These are phyloP conservation scores for Candida ipomoeae DNA, from an alignment of 805 yeast species.

Conservation along the genomic window DNA sequence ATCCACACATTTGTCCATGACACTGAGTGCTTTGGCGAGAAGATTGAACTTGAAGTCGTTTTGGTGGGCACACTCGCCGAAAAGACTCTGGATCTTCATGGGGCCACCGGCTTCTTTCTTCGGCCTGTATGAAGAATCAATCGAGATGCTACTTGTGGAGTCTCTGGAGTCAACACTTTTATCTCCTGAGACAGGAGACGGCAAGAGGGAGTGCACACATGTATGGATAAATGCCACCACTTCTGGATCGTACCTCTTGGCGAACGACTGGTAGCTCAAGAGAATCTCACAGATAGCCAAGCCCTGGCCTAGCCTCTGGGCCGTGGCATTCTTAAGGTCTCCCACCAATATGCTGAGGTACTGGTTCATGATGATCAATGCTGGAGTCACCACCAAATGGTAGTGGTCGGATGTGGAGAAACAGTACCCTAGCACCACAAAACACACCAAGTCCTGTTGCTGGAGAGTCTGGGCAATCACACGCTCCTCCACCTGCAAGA, in stretches of 20 bases:
- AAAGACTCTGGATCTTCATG: constrained; percentile 10
- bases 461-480: constrained; percentile 27
- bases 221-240: constrained; percentile 55
- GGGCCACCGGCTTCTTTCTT: constrained; percentile 4
- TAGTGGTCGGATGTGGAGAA: constrained; percentile 95
- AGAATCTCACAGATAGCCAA: constrained; percentile 62
- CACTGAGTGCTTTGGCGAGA: constrained; percentile 28
- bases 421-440: constrained; percentile 65
- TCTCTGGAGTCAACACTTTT: no score
- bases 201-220: constrained; percentile 43
- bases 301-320: constrained; percentile 52
- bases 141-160: constrained; percentile 8
- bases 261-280: constrained; percentile 68
- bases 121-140: constrained; percentile 18
- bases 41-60: constrained; percentile 26
- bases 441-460: constrained; percentile 57
- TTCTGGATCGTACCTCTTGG: constrained; percentile 85
- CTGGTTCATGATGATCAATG: constrained; percentile 69
- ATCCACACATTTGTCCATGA: constrained; percentile 28
- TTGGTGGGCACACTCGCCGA: constrained; percentile 8
- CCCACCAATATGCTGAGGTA: constrained; percentile 37
- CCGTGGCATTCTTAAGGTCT: constrained; percentile 19
- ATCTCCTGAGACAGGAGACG: constrained; percentile 12
- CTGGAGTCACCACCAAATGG: constrained; percentile 86
- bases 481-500: constrained; percentile 53